Evolutionary conservation across 345 rosid species (phyloP), one percentile per base, ranked within the genome.

Genomic region (Anastatica hierochuntica): DNA sequence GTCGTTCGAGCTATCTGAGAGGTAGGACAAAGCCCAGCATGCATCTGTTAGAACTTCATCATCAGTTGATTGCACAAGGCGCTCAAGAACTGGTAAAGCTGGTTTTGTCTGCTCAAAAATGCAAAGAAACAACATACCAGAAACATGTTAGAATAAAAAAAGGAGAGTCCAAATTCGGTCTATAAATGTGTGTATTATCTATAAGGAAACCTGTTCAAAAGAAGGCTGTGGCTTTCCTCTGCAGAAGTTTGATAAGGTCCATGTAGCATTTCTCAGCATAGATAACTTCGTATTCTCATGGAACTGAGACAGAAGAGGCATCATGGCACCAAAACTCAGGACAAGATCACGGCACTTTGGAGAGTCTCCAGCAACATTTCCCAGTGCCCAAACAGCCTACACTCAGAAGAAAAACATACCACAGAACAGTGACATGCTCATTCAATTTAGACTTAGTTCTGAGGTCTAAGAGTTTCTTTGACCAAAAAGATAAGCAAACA

Each of bases 11-110:
- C 98, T 97, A 76, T 92, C 97, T 52, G 95, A 88, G 21, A 92
- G 84, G 64, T 88, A 92, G 4, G 96, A 92, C 26, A 92, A 84
- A 6, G 97, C 97, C 98, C 98, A 92, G 54, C 98, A 92, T 21
- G 97, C 90, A 72, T 88, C 98, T 2, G 95, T 88, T 64, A 92
- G 69, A 50, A 92, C 98, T 77, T 92, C 98, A 58, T 92, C 98
- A 58, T 92, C 98, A 55, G 69, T 83, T 2, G 95, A 88, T 71
- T 88, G 86, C 49, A 92, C 70, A 49, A 92, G 80, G 10, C 72
- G 94, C 18, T 75, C 84, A 47, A 88, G 90, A 5, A 90, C 83
- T 14, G 98, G 97, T 52, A 92, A 84, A 10, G 95, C 94, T n/a
- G 95, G 92, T 43, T 63, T 77, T n/a, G 83, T 90, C 96, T n/a